These are phyloP conservation scores for Pythium oligandrum DNA, from an alignment of 352 stramenopile species.

Conservation along the genomic window DNA sequence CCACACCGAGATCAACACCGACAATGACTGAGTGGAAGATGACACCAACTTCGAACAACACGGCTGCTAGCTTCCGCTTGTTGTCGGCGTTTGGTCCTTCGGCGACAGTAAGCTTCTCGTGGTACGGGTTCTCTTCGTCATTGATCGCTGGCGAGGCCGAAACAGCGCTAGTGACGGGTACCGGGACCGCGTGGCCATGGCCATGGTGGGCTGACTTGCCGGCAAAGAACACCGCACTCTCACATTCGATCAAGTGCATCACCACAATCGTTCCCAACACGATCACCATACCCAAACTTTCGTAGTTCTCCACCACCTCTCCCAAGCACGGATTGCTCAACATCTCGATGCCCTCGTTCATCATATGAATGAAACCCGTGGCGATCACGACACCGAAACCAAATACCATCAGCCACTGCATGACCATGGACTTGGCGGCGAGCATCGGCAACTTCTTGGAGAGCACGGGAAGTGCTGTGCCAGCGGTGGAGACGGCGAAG, in stretches of 20 bases:
- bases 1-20: constrained; percentile 53
- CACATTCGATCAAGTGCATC: constrained; percentile 68
- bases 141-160: not conserved
- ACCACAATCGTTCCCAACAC: constrained; percentile 55
- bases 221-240: constrained; percentile 55
- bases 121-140: constrained; percentile 19
- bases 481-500: constrained; percentile 39
- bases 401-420: constrained; percentile 55
- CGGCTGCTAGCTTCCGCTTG: constrained; percentile 35
- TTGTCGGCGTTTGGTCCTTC: constrained; percentile 18
- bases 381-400: constrained; percentile 62
- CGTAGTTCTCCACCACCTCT: constrained; percentile 44
- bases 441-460: constrained; percentile 31
- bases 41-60: constrained; percentile 53
- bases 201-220: constrained; percentile 14
- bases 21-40: constrained; percentile 73
- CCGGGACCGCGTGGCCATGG: constrained; percentile 27
- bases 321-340: constrained; percentile 57
- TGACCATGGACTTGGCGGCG: constrained; percentile 31
- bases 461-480: constrained; percentile 43
- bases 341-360: constrained; percentile 52
- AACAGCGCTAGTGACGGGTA: constrained; percentile 3
- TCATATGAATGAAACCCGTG: constrained; percentile 74
- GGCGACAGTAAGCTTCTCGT: not conserved
- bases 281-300: constrained; percentile 41